Base-by-base conservation (phyloP, 805 yeast genomes). In the Ogataea ganodermae region DNA sequence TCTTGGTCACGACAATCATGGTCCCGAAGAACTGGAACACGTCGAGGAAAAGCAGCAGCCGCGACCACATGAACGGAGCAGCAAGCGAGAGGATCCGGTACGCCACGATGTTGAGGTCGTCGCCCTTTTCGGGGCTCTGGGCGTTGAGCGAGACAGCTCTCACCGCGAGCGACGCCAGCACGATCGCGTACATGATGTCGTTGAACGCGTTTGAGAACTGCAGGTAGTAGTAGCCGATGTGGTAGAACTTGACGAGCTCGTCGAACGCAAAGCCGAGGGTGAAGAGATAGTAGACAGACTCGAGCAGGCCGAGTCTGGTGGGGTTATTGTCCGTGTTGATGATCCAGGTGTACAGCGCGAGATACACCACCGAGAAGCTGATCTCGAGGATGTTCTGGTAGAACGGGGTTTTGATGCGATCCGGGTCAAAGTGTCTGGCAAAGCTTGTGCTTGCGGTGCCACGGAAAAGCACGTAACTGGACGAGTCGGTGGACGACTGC, bases 11-110 rank as follows among this genome's bases (percentile, higher is more conserved):
- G 23, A 89, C 92, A 52, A 89, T 78, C 89, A 89, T 86, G 2
- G 90, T 88, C 33, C 97, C 97, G 41, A 89, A 87, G 65, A 89
- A 89, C 56, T 79, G 78, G 54, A 83, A 81, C 9, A 91, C 85
- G 62, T 89, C 97, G 57, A 89, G 74, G 66, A 75, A 89, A 30
- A 89, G 73, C 46, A 89, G 68, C 42, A 89, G 70, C 42, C 97
- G 74, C 2, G 86, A 77, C 95, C 96, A 89, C 78, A 89, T 83
- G 54, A 89, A 72, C 2, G 96, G 96, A 5, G 96, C 86, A 12
- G 87, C 90, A 59, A 90, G 76, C 0, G 96, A 83, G 40, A 89
- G 67, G 2, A 88, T 63, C 51, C 95, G 70, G 62, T 82, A 88
- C 0, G 95, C 76, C 23, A 60, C 35, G 17, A 66, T 59, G 46